phyloP scores from a whole-genome alignment of 148 eudicot species.

The Chenopodium album region DNA sequence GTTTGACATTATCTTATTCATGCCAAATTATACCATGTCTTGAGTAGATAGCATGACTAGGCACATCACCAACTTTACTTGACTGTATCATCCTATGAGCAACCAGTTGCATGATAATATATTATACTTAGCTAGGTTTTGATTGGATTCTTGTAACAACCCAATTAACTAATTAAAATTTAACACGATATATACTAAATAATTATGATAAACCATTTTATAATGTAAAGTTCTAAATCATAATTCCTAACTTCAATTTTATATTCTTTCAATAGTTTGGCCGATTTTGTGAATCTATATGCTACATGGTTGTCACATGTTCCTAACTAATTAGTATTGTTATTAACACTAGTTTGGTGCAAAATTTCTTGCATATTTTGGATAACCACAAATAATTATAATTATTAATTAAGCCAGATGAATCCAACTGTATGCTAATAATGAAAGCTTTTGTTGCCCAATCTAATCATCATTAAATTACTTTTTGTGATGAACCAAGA shows the following conservation, averaged over 20 bases:
- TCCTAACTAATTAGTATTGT: background rate
- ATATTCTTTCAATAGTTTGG: background rate
- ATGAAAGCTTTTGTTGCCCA: conserved; percentile 4
- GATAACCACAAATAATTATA: background rate
- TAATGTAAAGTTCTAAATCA: background rate
- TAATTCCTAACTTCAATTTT: background rate
- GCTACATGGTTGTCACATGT: conserved; percentile 17
- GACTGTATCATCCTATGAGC: conserved; percentile 4
- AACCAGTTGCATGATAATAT: background rate
- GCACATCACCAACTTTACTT: background rate
- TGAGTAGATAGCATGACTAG: background rate
- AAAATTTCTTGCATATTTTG: background rate
- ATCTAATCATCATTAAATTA: background rate
- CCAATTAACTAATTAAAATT: background rate
- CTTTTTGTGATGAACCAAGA: too few species aligned
- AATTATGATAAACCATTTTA: background rate
- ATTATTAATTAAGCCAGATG: background rate
- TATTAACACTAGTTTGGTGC: background rate
- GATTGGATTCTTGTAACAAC: conserved; percentile 2
- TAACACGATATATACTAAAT: background rate
- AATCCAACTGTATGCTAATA: conserved; percentile 5
- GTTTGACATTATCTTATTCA: background rate
- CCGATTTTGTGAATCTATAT: background rate
- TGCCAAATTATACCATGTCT: background rate
- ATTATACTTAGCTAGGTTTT: background rate